Base-by-base conservation (phyloP, 495 filamentous ascomycete species). In the Annulohypoxylon bovei region DNA sequence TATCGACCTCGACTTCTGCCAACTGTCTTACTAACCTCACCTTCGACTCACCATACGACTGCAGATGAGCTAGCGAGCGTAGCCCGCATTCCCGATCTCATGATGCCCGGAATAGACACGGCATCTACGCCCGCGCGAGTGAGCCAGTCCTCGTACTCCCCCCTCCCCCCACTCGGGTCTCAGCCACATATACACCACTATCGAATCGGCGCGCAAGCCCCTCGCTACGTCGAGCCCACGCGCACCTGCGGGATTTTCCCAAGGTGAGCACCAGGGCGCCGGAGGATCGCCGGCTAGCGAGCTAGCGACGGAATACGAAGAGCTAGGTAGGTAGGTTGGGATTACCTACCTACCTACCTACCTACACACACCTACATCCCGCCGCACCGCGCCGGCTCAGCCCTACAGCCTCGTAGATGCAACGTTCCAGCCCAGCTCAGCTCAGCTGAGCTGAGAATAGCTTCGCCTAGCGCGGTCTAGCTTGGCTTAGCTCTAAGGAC, bases 391-490 rank as follows among this genome's bases (percentile, higher is more conserved):
- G 1, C 11, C 46, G 16, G 16, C 47, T 70, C 68, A 71, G 68
- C 68, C 56, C 40, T 66, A 71, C 20, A 66, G 68, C 68, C 68
- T 71, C 68, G n/a, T n/a, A n/a, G n/a, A 71, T 71, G 62, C 50
- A 71, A 66, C 49, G 68, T 71, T 62, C 39, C 57, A 71, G 42
- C 42, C 25, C 11, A 23, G 30, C 55, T 65, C 47, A 61, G 55
- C 40, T 18, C 30, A 42, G 39, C 39, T 42, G 9, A 65, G 25
- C 20, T 4, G 37, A 18, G 25, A 33, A 63, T 42, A 65, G 67
- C 67, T 70, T 54, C n/a, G n/a, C n/a, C n/a, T n/a, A n/a, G n/a
- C n/a, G n/a, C n/a, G n/a, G n/a, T n/a, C n/a, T n/a, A 47, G 60
- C 50, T 44, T 28, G 16, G 30, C 18, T 23, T 39, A 11, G 53